Evolutionary conservation across 2,329 filamentous ascomycete genomes (phyloP).

Genomic region (Exserohilum turcica): DNA sequence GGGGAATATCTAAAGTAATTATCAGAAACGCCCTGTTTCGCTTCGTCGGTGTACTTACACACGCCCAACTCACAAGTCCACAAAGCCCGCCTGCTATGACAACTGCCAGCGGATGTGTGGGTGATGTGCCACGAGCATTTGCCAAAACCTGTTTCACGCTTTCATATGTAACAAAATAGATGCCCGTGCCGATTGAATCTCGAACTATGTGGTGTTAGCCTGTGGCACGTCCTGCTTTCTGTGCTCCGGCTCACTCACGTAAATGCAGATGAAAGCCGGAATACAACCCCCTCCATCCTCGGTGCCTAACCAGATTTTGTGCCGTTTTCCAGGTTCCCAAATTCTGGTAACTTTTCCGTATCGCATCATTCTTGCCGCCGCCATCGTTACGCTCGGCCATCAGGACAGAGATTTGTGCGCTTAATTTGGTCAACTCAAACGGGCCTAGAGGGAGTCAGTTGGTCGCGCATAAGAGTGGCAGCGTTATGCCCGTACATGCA

Average conservation of each 20-base stretch:
- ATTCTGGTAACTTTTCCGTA: slow-evolving; percentile 69
- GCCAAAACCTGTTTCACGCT: slow-evolving; percentile 81
- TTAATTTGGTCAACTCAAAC: slow-evolving; percentile 88
- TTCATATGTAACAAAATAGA: slow-evolving; percentile 91
- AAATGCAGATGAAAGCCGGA: slow-evolving; percentile 80
- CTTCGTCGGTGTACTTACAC: slow-evolving; percentile 56
- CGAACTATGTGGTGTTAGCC: slow-evolving; percentile 61
- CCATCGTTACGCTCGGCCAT: slow-evolving; percentile 67
- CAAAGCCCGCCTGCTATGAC: slow-evolving; percentile 79
- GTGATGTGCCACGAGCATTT: slow-evolving; percentile 72
- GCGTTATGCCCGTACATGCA: slow-evolving; percentile 61
- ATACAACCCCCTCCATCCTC: slow-evolving; percentile 75
- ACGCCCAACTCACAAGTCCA: slow-evolving; percentile 83
- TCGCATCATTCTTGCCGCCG: slow-evolving; percentile 42
- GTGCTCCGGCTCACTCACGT: slow-evolving; percentile 56
- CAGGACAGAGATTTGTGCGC: slow-evolving; percentile 81
- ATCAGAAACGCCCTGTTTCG: slow-evolving; percentile 9
- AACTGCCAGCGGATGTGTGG: slow-evolving; percentile 80
- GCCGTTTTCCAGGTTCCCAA: slow-evolving; percentile 79
- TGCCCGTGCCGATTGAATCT: slow-evolving; percentile 80
- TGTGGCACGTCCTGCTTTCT: neutral
- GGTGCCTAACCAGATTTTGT: slow-evolving; percentile 74
- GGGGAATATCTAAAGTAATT: slow-evolving; percentile 54
- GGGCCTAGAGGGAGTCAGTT: slow-evolving; percentile 59
- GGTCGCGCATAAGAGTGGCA: neutral